Evolutionary conservation across 345 rosid species (phyloP).

Genomic region (Cardamine resedifolia): DNA sequence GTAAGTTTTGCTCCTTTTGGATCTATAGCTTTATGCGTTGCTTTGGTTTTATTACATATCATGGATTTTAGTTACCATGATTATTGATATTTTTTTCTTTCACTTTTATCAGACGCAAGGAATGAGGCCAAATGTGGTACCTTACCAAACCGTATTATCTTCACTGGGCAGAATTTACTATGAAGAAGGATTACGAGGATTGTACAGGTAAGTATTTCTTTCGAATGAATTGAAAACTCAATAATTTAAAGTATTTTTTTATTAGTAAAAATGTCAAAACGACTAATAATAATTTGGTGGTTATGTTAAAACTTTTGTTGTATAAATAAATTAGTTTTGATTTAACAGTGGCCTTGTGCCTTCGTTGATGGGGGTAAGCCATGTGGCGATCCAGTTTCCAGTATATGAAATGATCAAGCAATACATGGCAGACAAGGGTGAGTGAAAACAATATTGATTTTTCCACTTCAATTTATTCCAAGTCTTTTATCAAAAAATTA

Average conservation of each 20-base stretch:
- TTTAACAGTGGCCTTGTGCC: slow-evolving; percentile 85
- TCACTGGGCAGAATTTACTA: slow-evolving; percentile 70
- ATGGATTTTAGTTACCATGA: background rate
- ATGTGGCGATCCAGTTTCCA: slow-evolving; percentile 96
- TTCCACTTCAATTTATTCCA: background rate
- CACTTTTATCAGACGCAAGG: slow-evolving; percentile 53
- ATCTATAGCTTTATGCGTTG: too few relatives aligned
- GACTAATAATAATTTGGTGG: background rate
- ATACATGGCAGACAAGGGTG: slow-evolving; percentile 71
- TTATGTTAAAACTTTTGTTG: background rate
- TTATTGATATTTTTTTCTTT: background rate
- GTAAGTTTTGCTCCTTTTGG: slow-evolving; percentile 44
- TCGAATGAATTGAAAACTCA: background rate
- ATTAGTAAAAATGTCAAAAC: too few relatives aligned
- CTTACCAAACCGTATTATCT: slow-evolving; percentile 71
- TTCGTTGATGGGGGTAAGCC: slow-evolving; percentile 87
- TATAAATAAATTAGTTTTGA: slow-evolving; percentile 10
- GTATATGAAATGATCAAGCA: slow-evolving; percentile 82
- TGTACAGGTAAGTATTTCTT: slow-evolving; percentile 66
- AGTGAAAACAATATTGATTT: slow-evolving; percentile 19
- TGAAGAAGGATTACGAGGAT: slow-evolving; percentile 89
- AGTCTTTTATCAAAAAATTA: too few relatives aligned
- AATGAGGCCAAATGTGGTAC: slow-evolving; percentile 70
- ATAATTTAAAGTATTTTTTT: too few relatives aligned
- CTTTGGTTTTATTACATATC: slow-evolving; percentile 15